Percentiles rank a stretch among this genome's conserved stretches.
Conservation (phyloP, 2,329 filamentous ascomycete species). For the Blumeria hordei region DNA sequence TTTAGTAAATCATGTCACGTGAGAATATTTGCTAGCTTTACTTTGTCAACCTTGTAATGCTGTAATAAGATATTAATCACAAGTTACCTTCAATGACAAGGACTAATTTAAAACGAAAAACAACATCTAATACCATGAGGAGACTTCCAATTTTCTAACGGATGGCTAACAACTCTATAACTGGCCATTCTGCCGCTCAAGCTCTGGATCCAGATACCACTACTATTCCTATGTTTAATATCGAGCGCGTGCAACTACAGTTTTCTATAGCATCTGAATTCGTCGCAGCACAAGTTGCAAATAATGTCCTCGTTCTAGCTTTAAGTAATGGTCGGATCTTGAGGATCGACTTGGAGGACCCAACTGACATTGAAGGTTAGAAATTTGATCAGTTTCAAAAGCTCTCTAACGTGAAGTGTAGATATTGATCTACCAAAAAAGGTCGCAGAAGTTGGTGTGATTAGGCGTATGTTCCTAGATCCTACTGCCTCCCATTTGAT, state of each 20-base stretch:
- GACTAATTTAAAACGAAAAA: no score
- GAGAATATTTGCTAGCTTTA: no score
- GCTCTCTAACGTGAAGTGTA: slow-evolving; percentile 16
- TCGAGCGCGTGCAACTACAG: slow-evolving; percentile 76
- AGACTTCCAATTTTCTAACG: slow-evolving; percentile 10
- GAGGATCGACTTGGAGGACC: slow-evolving; percentile 78
- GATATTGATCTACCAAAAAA: slow-evolving; percentile 96
- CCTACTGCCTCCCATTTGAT: slow-evolving; percentile 88
- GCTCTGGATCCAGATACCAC: slow-evolving; percentile 20
- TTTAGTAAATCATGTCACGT: no score
- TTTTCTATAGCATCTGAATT: slow-evolving; percentile 92
- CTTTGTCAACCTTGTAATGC: no score
- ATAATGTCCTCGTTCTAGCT: slow-evolving; percentile 85
- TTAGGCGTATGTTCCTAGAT: slow-evolving; percentile 90
- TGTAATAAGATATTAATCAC: no score
- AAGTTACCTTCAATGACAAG: no score
- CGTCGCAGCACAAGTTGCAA: slow-evolving; percentile 85
- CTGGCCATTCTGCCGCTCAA: slow-evolving; percentile 37
- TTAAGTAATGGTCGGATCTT: slow-evolving; percentile 80
- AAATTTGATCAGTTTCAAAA: background rate
- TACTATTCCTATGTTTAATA: slow-evolving; percentile 72
- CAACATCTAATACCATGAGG: slow-evolving; percentile 8
- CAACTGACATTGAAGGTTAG: slow-evolving; percentile 79
- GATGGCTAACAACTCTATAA: slow-evolving; percentile 48
- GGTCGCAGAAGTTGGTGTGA: slow-evolving; percentile 70